phyloP scores from a whole-genome alignment of 2,329 filamentous ascomycete genomes.

The Phoma sp. region DNA sequence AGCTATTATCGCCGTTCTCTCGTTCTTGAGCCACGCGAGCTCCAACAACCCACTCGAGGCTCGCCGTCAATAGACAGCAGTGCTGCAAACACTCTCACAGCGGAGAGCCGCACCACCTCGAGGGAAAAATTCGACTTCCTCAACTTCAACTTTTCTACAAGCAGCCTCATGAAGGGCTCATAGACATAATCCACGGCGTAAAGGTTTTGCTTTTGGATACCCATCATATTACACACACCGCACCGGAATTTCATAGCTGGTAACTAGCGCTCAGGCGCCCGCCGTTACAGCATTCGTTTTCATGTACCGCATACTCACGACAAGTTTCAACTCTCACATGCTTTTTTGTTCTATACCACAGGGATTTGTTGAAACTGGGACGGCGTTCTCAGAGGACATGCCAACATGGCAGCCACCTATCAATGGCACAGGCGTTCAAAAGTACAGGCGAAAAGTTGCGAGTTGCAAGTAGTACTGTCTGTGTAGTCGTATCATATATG shows the following conservation, averaged over 20 bases:
- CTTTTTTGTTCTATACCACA: constrained; percentile 46
- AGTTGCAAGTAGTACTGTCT: constrained; percentile 8
- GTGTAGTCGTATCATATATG: constrained; percentile 11
- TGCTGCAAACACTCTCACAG: constrained; percentile 31
- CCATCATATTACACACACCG: background rate
- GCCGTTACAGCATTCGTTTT: constrained; percentile 5
- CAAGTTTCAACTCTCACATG: constrained; percentile 34
- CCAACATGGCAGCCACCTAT: constrained; percentile 2
- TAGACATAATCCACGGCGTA: constrained; percentile 31
- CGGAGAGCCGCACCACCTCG: constrained; percentile 38
- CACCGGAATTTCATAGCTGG: constrained; percentile 14
- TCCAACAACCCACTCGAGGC: constrained; percentile 33
- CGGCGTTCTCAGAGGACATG: constrained; percentile 14
- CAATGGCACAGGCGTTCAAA: constrained; percentile 9
- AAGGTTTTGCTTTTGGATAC: constrained; percentile 28
- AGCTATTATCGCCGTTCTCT: constrained; percentile 83
- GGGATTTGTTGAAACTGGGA: constrained; percentile 12
- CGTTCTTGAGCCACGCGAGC: constrained; percentile 77
- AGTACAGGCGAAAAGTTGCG: background rate
- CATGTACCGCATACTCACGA: constrained; percentile 36
- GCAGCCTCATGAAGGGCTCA: constrained; percentile 38
- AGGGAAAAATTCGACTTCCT: constrained; percentile 48
- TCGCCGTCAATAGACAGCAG: constrained; percentile 37
- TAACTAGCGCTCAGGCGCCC: constrained; percentile 21
- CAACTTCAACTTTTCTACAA: constrained; percentile 45